Conservation (phyloP, 139 green algal species). For the Spirogloea muscicola region DNA sequence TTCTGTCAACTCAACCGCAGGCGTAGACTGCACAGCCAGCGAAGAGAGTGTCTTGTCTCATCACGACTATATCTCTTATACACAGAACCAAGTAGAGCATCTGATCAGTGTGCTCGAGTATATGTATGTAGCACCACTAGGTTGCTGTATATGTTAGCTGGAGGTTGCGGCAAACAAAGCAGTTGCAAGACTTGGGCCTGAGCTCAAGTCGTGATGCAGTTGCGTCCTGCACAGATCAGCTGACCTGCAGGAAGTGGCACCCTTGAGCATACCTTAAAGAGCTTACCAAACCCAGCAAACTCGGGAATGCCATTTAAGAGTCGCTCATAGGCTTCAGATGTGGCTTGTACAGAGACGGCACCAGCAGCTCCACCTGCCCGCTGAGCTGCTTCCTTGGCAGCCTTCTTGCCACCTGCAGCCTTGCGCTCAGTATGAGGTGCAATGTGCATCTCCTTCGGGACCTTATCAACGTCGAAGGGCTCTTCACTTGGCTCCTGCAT, state of each 20-base stretch:
- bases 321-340: constrained; percentile 54
- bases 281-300: constrained; percentile 67
- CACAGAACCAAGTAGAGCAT: too few relatives aligned
- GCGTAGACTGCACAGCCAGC: constrained; percentile 27
- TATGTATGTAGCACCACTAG: neutral
- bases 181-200: too few relatives aligned
- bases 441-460: constrained; percentile 29
- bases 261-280: constrained; percentile 98
- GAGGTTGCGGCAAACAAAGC: too few relatives aligned
- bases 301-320: constrained; percentile 66
- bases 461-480: constrained; percentile 35
- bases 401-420: constrained; percentile 42
- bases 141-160: too few relatives aligned
- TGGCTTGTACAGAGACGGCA: too few relatives aligned
- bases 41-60: too few relatives aligned
- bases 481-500: constrained; percentile 17
- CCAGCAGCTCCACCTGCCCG: constrained; percentile 16
- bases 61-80: too few relatives aligned
- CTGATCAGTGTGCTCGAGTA: too few relatives aligned
- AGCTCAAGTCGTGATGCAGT: too few relatives aligned
- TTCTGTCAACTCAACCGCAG: constrained; percentile 51
- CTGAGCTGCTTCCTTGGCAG: constrained; percentile 16
- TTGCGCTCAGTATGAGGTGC: constrained; percentile 33
- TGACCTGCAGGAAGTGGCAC: too few relatives aligned
- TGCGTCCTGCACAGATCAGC: too few relatives aligned